These are phyloP conservation scores for Capsella bursapastoris DNA, from an alignment of 345 rosid genomes.

Conservation along the genomic window DNA sequence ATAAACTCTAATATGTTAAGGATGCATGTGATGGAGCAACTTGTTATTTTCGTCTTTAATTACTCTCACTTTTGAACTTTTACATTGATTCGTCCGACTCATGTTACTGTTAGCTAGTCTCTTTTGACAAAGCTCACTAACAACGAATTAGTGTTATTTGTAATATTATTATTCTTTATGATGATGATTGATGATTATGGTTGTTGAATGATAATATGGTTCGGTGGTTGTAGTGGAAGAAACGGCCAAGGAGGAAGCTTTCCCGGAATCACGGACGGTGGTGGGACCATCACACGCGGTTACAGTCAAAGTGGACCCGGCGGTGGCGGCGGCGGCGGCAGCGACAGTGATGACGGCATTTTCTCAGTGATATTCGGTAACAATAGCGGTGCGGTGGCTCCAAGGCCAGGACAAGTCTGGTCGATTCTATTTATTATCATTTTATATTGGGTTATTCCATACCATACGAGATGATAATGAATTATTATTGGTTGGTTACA, in stretches of 20 bases:
- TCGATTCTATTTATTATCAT: constrained; percentile 21
- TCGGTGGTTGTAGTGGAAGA: constrained; percentile 51
- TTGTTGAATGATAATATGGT: constrained; percentile 22
- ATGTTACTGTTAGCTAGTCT: constrained; percentile 25
- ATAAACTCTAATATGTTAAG: neutral
- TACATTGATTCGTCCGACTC: constrained; percentile 31
- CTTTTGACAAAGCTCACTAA: constrained; percentile 20
- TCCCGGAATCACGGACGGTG: constrained; percentile 43
- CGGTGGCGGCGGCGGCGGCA: constrained; percentile 46
- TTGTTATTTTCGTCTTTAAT: constrained; percentile 27
- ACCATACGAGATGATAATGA: constrained; percentile 45
- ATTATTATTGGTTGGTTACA: constrained; percentile 31
- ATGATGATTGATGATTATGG: constrained; percentile 10
- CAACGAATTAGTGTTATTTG: neutral
- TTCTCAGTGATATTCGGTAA: constrained; percentile 80
- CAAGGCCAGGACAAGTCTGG: constrained; percentile 36
- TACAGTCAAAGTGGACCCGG: constrained; percentile 52
- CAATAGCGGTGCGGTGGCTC: constrained; percentile 46
- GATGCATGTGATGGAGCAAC: constrained; percentile 40
- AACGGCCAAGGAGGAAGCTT: constrained; percentile 43
- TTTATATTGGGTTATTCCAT: constrained; percentile 46
- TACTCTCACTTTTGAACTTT: constrained; percentile 33
- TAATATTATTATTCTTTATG: neutral
- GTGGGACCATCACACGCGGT: constrained; percentile 55
- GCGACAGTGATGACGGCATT: constrained; percentile 46